Percentiles rank a stretch among this genome's conserved stretches.
Evolutionary conservation across 208 protist genomes (phyloP).

Genomic region (Leishmania tarentolae): DNA sequence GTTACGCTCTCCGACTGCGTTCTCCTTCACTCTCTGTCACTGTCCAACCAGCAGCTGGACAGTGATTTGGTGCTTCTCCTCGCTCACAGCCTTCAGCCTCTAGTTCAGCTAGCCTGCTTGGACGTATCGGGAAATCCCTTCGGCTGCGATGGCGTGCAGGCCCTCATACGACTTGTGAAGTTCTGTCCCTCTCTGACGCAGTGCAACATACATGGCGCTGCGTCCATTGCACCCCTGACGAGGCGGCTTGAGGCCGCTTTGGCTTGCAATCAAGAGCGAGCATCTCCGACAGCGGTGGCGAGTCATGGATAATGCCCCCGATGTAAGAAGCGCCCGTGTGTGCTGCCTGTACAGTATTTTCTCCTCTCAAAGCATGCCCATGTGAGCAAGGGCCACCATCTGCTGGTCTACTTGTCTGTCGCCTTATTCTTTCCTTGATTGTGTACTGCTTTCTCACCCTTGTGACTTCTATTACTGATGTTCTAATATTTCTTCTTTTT

Average conservation of each 20-base stretch:
- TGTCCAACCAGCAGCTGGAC: conserved; percentile 44
- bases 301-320: not conserved
- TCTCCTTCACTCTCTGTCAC: conserved; percentile 41
- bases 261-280: conserved; percentile 23
- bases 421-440: not conserved
- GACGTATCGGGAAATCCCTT: conserved; percentile 72
- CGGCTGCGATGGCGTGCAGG: conserved; percentile 52
- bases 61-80: conserved; percentile 48
- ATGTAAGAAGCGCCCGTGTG: not conserved
- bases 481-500: not conserved
- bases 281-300: not conserved
- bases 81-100: conserved; percentile 28
- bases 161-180: conserved; percentile 43
- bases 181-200: conserved; percentile 31
- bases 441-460: not conserved
- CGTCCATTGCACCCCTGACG: conserved; percentile 34
- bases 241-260: conserved; percentile 42
- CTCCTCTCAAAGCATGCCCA: not conserved
- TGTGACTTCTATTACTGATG: not conserved
- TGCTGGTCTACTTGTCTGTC: not conserved
- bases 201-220: conserved; percentile 38
- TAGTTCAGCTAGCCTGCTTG: conserved; percentile 32
- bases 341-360: not conserved
- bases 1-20: conserved; percentile 46
- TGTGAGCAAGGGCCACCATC: not conserved